Evolutionary conservation across 805 yeast genomes (phyloP).

Genomic region (Ogataea methylovora): DNA sequence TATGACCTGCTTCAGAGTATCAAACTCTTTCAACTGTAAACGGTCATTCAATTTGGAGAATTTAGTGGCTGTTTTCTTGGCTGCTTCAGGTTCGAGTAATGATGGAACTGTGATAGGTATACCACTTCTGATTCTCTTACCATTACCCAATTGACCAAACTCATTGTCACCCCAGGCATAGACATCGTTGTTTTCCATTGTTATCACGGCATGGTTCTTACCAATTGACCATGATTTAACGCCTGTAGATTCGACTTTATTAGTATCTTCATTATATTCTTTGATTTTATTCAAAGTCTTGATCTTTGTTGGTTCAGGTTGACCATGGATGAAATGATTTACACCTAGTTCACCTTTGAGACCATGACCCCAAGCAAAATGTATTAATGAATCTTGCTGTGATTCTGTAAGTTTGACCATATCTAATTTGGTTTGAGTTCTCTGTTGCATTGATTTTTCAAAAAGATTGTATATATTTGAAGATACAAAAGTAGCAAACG

Average conservation of each 20-base stretch:
- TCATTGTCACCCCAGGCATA: conserved; percentile 81
- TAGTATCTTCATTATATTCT: conserved; percentile 46
- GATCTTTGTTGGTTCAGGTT: conserved; percentile 56
- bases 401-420: conserved; percentile 13
- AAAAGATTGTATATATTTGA: conserved; percentile 28
- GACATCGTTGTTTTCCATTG: conserved; percentile 56
- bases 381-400: conserved; percentile 24
- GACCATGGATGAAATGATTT: conserved; percentile 69
- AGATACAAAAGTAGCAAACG: conserved; percentile 39
- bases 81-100: conserved; percentile 43
- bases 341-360: conserved; percentile 80
- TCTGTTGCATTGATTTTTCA: conserved; percentile 19
- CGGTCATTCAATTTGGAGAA: conserved; percentile 30
- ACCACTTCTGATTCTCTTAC: conserved; percentile 54
- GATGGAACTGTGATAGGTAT: conserved; percentile 49
- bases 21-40: conserved; percentile 32
- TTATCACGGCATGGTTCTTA: conserved; percentile 54
- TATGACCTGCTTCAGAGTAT: conserved; percentile 43
- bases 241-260: conserved; percentile 35
- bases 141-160: conserved; percentile 78
- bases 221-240: conserved; percentile 55
- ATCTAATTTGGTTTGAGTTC: conserved; percentile 3
- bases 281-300: conserved; percentile 36
- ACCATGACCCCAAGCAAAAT: conserved; percentile 77
- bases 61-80: conserved; percentile 11